Conservation (phyloP, 441 rosid species). For the Adansonia madagascariensis region DNA sequence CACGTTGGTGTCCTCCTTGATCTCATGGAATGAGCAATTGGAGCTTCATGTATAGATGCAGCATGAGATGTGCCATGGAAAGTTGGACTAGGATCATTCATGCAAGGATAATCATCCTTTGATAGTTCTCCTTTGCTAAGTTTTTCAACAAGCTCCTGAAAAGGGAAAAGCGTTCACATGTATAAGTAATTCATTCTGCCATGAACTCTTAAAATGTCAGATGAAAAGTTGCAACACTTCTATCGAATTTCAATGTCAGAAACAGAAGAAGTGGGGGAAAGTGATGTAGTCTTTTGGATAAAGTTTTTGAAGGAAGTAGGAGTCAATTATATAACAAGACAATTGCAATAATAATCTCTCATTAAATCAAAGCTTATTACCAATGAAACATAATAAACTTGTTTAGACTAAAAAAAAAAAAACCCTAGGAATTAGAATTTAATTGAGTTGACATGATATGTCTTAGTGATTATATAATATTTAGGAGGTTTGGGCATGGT, state of each 20-base stretch:
- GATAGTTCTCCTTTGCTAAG: constrained; percentile 77
- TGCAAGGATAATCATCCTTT: constrained; percentile 78
- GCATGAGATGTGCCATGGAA: constrained; percentile 56
- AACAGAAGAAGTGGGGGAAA: no score
- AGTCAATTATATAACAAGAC: constrained; percentile 1
- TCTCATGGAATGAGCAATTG: constrained; percentile 90
- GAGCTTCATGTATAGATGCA: constrained; percentile 47
- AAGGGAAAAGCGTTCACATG: not conserved
- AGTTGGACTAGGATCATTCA: constrained; percentile 74
- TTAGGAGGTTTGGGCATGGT: not conserved
- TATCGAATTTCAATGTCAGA: not conserved
- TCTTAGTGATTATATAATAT: not conserved
- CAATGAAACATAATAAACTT: not conserved
- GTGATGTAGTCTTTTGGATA: not conserved
- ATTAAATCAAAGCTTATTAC: not conserved
- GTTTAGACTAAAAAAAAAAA: not conserved
- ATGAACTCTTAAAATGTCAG: constrained; percentile 7
- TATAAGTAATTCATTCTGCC: not conserved
- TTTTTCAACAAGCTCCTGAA: constrained; percentile 82
- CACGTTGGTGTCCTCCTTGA: constrained; percentile 88
- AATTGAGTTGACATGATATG: not conserved
- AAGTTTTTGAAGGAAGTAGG: not conserved
- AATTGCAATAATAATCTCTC: constrained; percentile 14
- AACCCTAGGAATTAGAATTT: not conserved
- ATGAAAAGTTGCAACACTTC: constrained; percentile 18